Evolutionary conservation across 768 basidiomycete genomes (phyloP), one percentile per base, ranked within the genome.

Genomic region (Phaeotremella skinneri): DNA sequence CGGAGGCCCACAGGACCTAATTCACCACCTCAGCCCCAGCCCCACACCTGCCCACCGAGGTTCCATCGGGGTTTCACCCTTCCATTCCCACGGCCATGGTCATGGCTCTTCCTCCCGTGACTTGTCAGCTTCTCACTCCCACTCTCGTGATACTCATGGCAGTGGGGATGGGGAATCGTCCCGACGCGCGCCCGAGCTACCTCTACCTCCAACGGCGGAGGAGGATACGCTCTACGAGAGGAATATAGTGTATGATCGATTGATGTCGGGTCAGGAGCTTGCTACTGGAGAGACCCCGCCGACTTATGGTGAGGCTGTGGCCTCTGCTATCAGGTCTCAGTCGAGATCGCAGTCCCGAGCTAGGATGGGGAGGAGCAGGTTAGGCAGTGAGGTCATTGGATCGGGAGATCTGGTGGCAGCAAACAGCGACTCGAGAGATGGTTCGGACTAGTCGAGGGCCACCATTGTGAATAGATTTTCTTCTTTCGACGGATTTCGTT

Each of bases 211-310:
- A 34, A n/a, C 53, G 1, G 61, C 60, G 34, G 62, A 56, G 17
- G 64, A 64, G 20, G 69, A 75, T 61, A 73, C 75, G 6, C 63
- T 74, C 34, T 61, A 76, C 20, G 77, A 79, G 56, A 65, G 78
- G 39, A 78, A 75, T 56, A 71, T 78, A 14, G 82, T 87, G 58
- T 91, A 88, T 67, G 91, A 91, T 72, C 81, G 87, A 25, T 81
- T 96, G 20, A 82, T 96, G 37, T 83, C 87, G 11, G 92, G 93
- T 23, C 85, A 87, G 73, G 88, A 88, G 74, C 87, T 82, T 48
- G 86, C 88, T 68, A 80, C 81, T 16, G 92, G 92, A 5, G 91
- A 96, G 74, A 82, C 83, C 6, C 92, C 93, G 0, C 93, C 93
- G 2, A 80, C 84, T n/a, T 91, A 92, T 72, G 75, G 70, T 0